These are phyloP conservation scores for Vigna unguiculata DNA, from an alignment of 306 rosid genomes.

Conservation along the genomic window DNA sequence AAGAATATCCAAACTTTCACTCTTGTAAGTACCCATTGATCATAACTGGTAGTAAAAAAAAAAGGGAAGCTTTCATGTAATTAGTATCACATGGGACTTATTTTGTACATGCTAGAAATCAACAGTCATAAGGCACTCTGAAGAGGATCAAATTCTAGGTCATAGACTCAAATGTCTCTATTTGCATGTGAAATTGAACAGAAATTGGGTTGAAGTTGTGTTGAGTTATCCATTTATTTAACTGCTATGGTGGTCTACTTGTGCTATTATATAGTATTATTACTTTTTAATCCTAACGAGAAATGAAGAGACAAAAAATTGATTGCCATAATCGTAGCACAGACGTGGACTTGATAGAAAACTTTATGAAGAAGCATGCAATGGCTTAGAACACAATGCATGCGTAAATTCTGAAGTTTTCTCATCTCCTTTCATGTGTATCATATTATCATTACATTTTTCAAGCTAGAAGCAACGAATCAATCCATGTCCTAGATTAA, in stretches of 20 bases:
- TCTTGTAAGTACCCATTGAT: too few species aligned
- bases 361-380: conserved; percentile 22
- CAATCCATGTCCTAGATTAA: neutral
- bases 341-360: neutral
- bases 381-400: conserved; percentile 35
- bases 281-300: conserved; percentile 1
- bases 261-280: neutral
- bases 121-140: too few species aligned
- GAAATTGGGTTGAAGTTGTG: conserved; percentile 9
- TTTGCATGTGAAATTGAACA: conserved; percentile 30
- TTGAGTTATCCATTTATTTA: neutral
- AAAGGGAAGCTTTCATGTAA: too few species aligned
- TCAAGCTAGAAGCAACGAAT: conserved; percentile 12
- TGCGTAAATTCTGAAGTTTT: neutral
- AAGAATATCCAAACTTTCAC: too few species aligned
- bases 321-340: conserved; percentile 3
- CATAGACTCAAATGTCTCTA: conserved; percentile 19
- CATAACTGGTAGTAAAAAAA: too few species aligned
- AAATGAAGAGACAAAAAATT: neutral
- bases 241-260: neutral
- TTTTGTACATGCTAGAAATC: too few species aligned
- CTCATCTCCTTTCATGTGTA: neutral
- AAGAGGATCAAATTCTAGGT: neutral
- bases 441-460: conserved; percentile 3
- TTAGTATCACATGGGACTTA: too few species aligned